These are phyloP conservation scores for Aspergillus incahuasiensis DNA, from an alignment of 495 filamentous ascomycete genomes.

Conservation along the genomic window DNA sequence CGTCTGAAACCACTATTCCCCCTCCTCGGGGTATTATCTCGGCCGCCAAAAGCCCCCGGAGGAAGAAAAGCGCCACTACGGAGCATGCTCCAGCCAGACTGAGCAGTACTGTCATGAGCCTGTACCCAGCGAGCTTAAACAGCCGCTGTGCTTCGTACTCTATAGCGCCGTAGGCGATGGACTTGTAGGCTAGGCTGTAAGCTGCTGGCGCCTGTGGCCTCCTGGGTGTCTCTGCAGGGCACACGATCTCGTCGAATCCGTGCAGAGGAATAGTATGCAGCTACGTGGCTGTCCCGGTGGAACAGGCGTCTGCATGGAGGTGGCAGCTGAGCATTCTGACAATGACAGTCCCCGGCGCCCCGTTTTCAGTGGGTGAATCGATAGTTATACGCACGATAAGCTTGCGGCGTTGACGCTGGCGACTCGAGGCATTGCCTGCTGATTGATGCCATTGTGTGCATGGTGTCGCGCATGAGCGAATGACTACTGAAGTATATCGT, in stretches of 20 bases:
- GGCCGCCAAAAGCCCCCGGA: background rate
- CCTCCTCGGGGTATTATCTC: slow-evolving; percentile 9
- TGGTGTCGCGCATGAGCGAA: slow-evolving; percentile 9
- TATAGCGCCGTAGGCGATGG: background rate
- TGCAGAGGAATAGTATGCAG: slow-evolving; percentile 14
- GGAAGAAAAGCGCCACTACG: background rate
- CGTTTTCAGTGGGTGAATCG: background rate
- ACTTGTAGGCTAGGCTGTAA: background rate
- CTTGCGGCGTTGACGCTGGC: background rate
- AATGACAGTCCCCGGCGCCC: slow-evolving; percentile 4
- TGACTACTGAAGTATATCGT: background rate
- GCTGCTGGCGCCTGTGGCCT: background rate
- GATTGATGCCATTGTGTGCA: slow-evolving; percentile 10
- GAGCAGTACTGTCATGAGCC: background rate
- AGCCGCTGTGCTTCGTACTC: background rate
- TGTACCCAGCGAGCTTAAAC: background rate
- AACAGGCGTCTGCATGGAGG: slow-evolving; percentile 20
- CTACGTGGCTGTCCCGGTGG: slow-evolving; percentile 24
- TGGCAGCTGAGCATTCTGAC: slow-evolving; percentile 22
- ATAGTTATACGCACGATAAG: slow-evolving; percentile 5
- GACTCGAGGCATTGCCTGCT: slow-evolving; percentile 3
- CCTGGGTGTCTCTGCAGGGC: slow-evolving; percentile 19
- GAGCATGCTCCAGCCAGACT: background rate
- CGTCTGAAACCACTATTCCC: background rate
- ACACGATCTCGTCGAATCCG: slow-evolving; percentile 15